Percentiles rank a stretch among this genome's conserved stretches.
These are phyloP conservation scores for Paraglomus occultum DNA, from an alignment of 192 early-diverging fungal genomes.

Conservation along the genomic window DNA sequence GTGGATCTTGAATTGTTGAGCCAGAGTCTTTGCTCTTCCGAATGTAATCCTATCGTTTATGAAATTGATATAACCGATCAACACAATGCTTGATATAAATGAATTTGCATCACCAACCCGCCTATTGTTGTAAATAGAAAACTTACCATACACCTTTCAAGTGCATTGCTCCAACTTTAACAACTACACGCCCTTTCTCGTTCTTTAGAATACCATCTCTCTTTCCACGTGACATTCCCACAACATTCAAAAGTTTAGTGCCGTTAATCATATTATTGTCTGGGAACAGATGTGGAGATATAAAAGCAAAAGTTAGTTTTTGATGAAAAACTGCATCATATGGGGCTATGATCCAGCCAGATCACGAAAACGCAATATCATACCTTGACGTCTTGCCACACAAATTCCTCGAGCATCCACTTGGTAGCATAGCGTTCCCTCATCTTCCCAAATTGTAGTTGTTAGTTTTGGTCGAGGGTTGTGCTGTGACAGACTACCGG, in stretches of 20 bases:
- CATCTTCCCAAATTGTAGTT: conserved; percentile 83
- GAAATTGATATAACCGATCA: background rate
- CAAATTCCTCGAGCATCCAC: conserved; percentile 79
- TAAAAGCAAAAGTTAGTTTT: background rate
- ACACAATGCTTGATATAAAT: no score
- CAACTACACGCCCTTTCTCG: conserved; percentile 80
- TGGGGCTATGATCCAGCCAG: background rate
- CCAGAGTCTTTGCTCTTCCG: conserved; percentile 59
- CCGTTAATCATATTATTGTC: conserved; percentile 88
- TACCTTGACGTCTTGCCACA: conserved; percentile 70
- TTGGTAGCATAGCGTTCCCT: conserved; percentile 75
- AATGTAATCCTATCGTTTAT: conserved; percentile 56
- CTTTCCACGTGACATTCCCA: conserved; percentile 84
- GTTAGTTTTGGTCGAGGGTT: conserved; percentile 52
- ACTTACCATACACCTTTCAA: conserved; percentile 83
- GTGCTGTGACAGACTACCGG: background rate
- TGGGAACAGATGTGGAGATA: conserved; percentile 21
- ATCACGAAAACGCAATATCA: background rate
- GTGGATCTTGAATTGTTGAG: conserved; percentile 71
- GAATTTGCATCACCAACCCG: background rate
- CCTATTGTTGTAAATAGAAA: background rate
- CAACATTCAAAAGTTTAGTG: conserved; percentile 83
- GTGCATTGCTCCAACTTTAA: conserved; percentile 86
- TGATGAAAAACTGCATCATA: no score
- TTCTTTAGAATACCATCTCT: conserved; percentile 85